Base-by-base conservation (phyloP, 345 rosid genomes). In the Gynandropsis gynandra region DNA sequence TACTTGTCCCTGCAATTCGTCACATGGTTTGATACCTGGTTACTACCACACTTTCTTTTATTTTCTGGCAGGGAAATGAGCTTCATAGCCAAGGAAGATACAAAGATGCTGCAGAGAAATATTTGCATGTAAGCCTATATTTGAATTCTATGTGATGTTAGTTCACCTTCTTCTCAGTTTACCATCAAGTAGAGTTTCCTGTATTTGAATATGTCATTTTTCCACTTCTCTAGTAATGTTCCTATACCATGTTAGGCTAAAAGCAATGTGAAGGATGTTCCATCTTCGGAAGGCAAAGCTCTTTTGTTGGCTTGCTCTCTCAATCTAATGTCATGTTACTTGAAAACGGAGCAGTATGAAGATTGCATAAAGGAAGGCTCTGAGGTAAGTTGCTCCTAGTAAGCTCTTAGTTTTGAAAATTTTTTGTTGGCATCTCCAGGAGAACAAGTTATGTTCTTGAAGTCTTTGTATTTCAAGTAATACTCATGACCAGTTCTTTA, bases 321-420 rank as follows among this genome's bases (percentile, higher is more conserved):
- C 39, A 93, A 93, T 71, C 57, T 80, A 56, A 88, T 93, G 99
- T 93, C 99, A 16, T 93, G 99, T 77, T 85, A 88, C 77, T 67
- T 93, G 69, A 93, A 83, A 74, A 81, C 81, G 18, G 66, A 59
- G 66, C 82, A 81, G 60, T 80, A 69, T 42, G 63, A 78, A 16
- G 82, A 81, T 39, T 93, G 99, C 62, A 63, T 88, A 34, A 72
- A 70, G 60, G 95, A 80, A 71, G 97, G 99, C 58, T 76, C 85
- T 5, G 95, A 93, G 97, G 97, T 87, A 81, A 56, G 65, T 7
- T 59, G 35, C 20, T 4, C 64, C 42, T 58, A 45, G 4, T 45
- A 39, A 44, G 48, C 12, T 37, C 37, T 33, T 56, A 21, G 8
- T 32, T 49, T 42, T n/a, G 40, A 0, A 34, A 34, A 11, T 5